phyloP scores from a whole-genome alignment of 1,139 yeast genomes.

The Scheffersomyces insectosa region DNA sequence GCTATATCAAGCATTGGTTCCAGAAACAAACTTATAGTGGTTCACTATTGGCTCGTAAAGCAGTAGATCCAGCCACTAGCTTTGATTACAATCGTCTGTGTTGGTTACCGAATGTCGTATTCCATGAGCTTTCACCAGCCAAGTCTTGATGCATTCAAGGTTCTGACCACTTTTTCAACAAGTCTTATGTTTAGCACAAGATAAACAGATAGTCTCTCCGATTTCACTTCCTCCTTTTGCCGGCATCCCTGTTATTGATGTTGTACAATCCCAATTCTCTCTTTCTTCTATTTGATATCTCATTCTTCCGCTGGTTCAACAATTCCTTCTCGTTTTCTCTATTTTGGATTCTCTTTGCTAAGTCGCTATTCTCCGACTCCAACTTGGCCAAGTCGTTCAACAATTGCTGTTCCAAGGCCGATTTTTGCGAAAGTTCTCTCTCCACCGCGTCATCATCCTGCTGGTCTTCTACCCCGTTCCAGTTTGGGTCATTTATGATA shows the following conservation, averaged over 20 bases:
- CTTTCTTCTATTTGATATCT: constrained; percentile 18
- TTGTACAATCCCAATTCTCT: constrained; percentile 26
- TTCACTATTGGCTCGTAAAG: too few species aligned
- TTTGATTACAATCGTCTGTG: too few species aligned
- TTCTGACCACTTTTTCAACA: too few species aligned
- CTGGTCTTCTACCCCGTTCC: constrained; percentile 28
- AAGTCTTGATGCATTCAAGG: too few species aligned
- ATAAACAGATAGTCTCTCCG: too few species aligned
- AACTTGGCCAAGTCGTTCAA: constrained; percentile 24
- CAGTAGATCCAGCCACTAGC: too few species aligned
- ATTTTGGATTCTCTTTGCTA: constrained; percentile 26
- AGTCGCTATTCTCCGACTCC: constrained; percentile 28
- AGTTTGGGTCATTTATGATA: constrained; percentile 31
- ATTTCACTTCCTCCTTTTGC: constrained; percentile 5
- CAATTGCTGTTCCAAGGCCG: constrained; percentile 24
- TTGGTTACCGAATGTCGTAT: too few species aligned
- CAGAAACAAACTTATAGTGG: too few species aligned
- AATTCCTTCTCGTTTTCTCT: constrained; percentile 21
- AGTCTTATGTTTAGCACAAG: too few species aligned
- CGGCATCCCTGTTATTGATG: neutral
- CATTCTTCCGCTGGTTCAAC: constrained; percentile 14
- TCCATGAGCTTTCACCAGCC: too few species aligned
- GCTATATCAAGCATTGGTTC: too few species aligned
- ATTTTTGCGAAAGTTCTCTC: constrained; percentile 19
- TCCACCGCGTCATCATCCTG: constrained; percentile 18